Base-by-base conservation (phyloP, 2,329 filamentous ascomycete genomes). In the Beauveria scarabaeidicola region DNA sequence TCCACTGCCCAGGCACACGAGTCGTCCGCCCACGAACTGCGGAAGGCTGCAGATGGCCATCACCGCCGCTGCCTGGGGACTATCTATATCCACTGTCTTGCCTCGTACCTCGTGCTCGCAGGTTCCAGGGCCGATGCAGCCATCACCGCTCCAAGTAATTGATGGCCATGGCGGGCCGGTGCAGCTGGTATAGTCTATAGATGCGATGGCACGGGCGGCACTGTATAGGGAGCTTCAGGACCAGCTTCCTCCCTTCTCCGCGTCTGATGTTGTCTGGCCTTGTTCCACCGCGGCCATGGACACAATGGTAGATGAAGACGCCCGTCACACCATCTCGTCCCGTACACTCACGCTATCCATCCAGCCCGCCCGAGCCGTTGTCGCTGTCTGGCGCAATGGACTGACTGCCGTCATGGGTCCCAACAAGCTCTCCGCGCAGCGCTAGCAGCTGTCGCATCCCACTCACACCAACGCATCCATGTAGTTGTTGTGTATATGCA, bases 391-490 rank as follows among this genome's bases (percentile, higher is more conserved):
- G 43, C 27, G 29, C 32, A 23, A 41, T 27, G 32, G 19, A 38
- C 41, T 56, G 53, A 56, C 53, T 56, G 53, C 53, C 43, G 53
- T 56, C 53, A 56, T 48, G 53, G 53, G 43, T 46, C 52, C 52
- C 40, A 36, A 23, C 32, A 36, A 36, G 32, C 32, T 36, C 40
- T 27, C 32, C 46, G 52, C 27, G 53, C 41, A 25, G 41, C 54
- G 54, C 54, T 57, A 57, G 54, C 15, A 27, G 23, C 29, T 47
- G 36, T 27, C 25, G n/a, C 53, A 57, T 57, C 54, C 54, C 54
- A 57, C 54, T 57, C 54, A 57, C 54, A 57, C 54, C 44, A n/a
- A 15, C n/a, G 43, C 53, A 56, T 56, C 43, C 53, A 47, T 56
- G 53, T 47, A 55, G 27, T 56, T 36, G 32, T 36, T 11, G 11